Base-by-base conservation (phyloP, 1,284 basidiomycete species). In the Lentinus polychrous region DNA sequence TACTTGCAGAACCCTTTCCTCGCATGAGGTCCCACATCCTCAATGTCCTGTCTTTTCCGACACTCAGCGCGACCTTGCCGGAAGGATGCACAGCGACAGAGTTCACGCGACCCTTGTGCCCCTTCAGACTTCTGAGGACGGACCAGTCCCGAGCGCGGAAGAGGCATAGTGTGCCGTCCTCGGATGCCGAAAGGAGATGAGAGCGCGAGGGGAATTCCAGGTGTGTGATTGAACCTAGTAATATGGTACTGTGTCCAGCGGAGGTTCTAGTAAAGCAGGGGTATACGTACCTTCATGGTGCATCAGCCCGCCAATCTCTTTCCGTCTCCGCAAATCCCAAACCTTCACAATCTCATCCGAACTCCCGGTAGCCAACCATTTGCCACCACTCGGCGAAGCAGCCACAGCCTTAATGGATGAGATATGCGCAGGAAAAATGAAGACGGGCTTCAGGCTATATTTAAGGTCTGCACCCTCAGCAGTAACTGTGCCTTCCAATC, bases 11-110 rank as follows among this genome's bases (percentile, higher is more conserved):
- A 2, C 91, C 91, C 62, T 88, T 87, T 1, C 94, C 95, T 41
- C 94, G 76, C 90, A 97, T 96, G 40, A 99, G 72, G 71, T 99
- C 95, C 95, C 95, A 99, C 93, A 98, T 95, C 44, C 94, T 79
- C 51, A 98, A 64, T 7, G 90, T 92, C 52, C 81, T 75, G 62
- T 99, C 95, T 58, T 86, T 86, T 10, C 95, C 95, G 0, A 97
- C 93, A 54, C 84, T 91, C 24, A 99, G 67, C 0, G 88, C 94
- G 14, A 97, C 79, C 58, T 96, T 89, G 2, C 93, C 91, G 0
- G 90, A 89, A 0, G 94, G 94, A 62, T 99, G 95, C 0, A 96
- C 83, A 10, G 91, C 87, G 34, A 96, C 81, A 43, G 79, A 80
- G 66, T 97, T 97, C 54, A 99, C 84, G 22, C 87, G 80, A 1